Evolutionary conservation across 495 filamentous ascomycete species (phyloP), one percentile per base, ranked within the genome.

Genomic region (Rhizodiscina lignyota): DNA sequence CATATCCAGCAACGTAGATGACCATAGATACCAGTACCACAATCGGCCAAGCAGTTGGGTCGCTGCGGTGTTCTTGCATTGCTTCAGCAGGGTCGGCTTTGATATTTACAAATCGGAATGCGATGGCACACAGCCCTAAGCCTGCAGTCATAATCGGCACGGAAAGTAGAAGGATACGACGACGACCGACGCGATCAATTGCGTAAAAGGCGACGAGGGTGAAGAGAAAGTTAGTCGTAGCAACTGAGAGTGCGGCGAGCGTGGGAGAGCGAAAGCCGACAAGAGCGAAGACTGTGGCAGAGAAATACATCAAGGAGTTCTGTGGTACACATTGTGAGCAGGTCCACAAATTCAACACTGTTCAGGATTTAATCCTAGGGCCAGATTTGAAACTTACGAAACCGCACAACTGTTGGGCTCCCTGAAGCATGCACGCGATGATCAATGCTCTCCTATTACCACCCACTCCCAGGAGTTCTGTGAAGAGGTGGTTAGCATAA

Each of bases 231-330:
- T 94, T 94, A 13, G 85, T 87, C 43, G 71, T 49, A 1, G 86
- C 86, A 21, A 94, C 77, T 4, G 73, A 72, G 27, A 93, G 67
- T 2, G 83, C 80, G 2, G 77, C 83, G 30, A 87, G 63, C 0
- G 82, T 92, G 18, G 86, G 86, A 13, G 72, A 75, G 21, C 64
- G 63, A 53, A 94, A 93, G 2, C 78, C 77, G 16, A 92, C 61
- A 20, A 83, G 58, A 8, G 73, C 63, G 52, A 94, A 94, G 21
- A 94, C 83, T 4, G 84, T 92, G 3, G 83, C 81, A 4, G 83
- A 86, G 53, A 86, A 94, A 52, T 94, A 94, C 86, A 94, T 94
- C 10, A 94, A 65, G 31, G 77, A 79, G 56, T 92, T 93, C 71
- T 77, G 45, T 15, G 8, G 10, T 10, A n/a, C n/a, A n/a, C n/a